Evolutionary conservation across 2,329 filamentous ascomycete genomes (phyloP).

Genomic region (Exophiala dermatitidis): DNA sequence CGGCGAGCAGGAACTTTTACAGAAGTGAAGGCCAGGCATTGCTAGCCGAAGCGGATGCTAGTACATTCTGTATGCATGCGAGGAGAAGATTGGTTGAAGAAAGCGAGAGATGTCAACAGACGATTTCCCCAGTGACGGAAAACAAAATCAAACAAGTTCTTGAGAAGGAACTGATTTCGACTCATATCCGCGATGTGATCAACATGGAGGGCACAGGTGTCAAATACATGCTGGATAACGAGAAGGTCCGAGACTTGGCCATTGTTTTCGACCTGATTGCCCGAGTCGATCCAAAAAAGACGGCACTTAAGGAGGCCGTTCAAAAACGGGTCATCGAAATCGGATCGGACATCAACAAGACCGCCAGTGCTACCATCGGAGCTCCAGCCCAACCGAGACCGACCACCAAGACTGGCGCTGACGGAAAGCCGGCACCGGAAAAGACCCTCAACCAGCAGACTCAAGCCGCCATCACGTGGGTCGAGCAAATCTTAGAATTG

Average conservation of each 20-base stretch:
- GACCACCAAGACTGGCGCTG: slow-evolving; percentile 34
- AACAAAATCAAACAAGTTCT: slow-evolving; percentile 68
- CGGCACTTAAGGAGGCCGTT: slow-evolving; percentile 61
- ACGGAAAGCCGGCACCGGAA: slow-evolving; percentile 47
- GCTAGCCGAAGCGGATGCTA: slow-evolving; percentile 69
- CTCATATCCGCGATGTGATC: slow-evolving; percentile 73
- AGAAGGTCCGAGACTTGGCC: slow-evolving; percentile 68
- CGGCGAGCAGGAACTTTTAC: slow-evolving; percentile 68
- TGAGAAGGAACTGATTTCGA: slow-evolving; percentile 69
- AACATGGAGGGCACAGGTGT: slow-evolving; percentile 78
- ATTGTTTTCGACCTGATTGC: slow-evolving; percentile 73
- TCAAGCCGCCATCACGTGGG: slow-evolving; percentile 84
- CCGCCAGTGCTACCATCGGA: slow-evolving; percentile 47
- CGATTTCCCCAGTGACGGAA: slow-evolving; percentile 65
- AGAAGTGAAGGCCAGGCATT: slow-evolving; percentile 64
- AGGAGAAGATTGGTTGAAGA: slow-evolving; percentile 72
- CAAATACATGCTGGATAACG: slow-evolving; percentile 84
- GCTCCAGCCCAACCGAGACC: slow-evolving; percentile 45
- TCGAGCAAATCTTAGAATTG: slow-evolving; percentile 76
- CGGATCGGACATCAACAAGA: slow-evolving; percentile 73
- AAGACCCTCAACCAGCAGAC: slow-evolving; percentile 69
- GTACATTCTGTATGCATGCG: slow-evolving; percentile 71
- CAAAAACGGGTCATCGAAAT: slow-evolving; percentile 70
- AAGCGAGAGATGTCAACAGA: slow-evolving; percentile 71
- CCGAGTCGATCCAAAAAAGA: slow-evolving; percentile 68